Percentiles rank a stretch among this genome's conserved stretches.
phyloP scores from a whole-genome alignment of 2,329 filamentous ascomycete genomes.

The Claviceps quebecensis region DNA sequence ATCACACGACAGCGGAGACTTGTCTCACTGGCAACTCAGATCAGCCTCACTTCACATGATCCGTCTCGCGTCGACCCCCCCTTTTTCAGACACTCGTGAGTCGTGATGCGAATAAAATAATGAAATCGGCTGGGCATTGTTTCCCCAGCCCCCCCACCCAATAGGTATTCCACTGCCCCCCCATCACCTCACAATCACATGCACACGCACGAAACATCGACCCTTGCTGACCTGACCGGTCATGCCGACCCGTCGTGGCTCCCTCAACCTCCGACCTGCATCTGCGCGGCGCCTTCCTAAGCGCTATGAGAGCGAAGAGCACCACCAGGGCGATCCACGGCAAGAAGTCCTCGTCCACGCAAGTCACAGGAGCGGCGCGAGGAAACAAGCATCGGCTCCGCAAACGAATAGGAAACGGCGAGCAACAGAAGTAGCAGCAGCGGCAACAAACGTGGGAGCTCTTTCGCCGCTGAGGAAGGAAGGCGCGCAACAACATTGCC shows the following conservation, averaged over 20 bases:
- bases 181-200: neutral
- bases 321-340: neutral
- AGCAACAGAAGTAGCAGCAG: neutral
- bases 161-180: neutral
- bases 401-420: neutral
- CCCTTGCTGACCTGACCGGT: neutral
- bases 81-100: no score
- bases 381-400: neutral
- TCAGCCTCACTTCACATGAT: neutral
- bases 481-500: neutral
- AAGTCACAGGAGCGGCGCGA: neutral
- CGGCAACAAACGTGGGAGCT: neutral
- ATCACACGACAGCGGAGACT: neutral
- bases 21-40: neutral
- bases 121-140: neutral
- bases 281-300: neutral
- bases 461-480: neutral
- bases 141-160: neutral
- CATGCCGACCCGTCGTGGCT: neutral
- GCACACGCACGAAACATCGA: neutral
- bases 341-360: neutral
- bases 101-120: no score
- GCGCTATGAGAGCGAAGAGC: neutral
- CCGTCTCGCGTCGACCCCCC: neutral
- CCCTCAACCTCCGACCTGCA: constrained; percentile 1